A percentile compares a stretch with the other conserved stretches of the same genome.
Conservation (phyloP, 129 eudicot genomes). For the Silybum marianum region DNA sequence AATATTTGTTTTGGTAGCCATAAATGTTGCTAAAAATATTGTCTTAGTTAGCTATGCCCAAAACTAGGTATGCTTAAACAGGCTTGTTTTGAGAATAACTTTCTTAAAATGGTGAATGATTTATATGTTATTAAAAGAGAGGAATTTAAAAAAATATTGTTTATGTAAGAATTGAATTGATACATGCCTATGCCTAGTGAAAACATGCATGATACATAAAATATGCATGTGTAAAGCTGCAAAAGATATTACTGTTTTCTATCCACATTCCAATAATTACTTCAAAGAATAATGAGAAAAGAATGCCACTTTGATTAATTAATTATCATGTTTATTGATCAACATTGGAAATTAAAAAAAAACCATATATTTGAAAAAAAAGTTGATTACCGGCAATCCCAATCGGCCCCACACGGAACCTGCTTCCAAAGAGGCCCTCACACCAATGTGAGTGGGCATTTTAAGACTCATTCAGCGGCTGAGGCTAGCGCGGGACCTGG, state of each 20-base stretch:
- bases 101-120: conserved; percentile 12
- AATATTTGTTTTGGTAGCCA: conserved; percentile 9
- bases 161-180: not conserved
- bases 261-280: not conserved
- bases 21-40: conserved; percentile 23
- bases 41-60: conserved; percentile 13
- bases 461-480: too few relatives aligned
- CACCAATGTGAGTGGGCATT: too few relatives aligned
- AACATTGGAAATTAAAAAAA: not conserved
- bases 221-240: not conserved
- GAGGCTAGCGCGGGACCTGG: too few relatives aligned
- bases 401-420: too few relatives aligned
- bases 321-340: too few relatives aligned
- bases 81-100: conserved; percentile 14
- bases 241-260: not conserved
- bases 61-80: conserved; percentile 22
- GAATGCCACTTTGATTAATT: too few relatives aligned
- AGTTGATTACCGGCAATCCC: too few relatives aligned
- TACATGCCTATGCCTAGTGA: too few relatives aligned
- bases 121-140: not conserved
- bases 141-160: not conserved
- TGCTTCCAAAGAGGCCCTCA: too few relatives aligned
- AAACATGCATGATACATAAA: too few relatives aligned
- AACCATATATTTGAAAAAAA: too few relatives aligned
- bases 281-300: too few relatives aligned